phyloP scores from a whole-genome alignment of 2,329 filamentous ascomycete species.

The Ampelomyces quisqualis region DNA sequence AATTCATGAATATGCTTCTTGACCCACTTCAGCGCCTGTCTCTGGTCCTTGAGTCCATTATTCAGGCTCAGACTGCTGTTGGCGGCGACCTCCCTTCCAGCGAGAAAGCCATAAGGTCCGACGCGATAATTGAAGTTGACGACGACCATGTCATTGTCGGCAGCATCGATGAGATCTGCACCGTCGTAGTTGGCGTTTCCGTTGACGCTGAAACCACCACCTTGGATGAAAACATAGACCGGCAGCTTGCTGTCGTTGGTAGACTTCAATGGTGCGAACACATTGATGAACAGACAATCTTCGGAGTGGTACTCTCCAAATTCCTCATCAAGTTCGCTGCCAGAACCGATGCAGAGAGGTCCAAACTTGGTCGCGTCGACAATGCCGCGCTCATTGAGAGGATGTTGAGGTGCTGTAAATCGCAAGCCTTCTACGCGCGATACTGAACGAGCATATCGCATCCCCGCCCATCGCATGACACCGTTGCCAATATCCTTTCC shows the following conservation, averaged over 20 bases:
- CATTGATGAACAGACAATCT: conserved; percentile 45
- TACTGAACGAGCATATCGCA: conserved; percentile 62
- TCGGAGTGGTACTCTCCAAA: conserved; percentile 36
- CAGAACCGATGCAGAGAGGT: conserved; percentile 37
- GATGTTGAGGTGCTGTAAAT: conserved; percentile 68
- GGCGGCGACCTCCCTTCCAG: conserved; percentile 31
- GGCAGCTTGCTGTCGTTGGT: conserved; percentile 38
- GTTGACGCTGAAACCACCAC: conserved; percentile 43
- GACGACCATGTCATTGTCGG: conserved; percentile 36
- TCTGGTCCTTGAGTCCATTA: conserved; percentile 43
- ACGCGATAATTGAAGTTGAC: conserved; percentile 47
- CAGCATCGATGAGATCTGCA: conserved; percentile 35
- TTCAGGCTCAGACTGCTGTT: conserved; percentile 37
- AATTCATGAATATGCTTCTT: conserved; percentile 41
- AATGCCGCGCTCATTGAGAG: conserved; percentile 48
- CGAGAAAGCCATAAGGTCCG: conserved; percentile 45
- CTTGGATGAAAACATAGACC: conserved; percentile 47
- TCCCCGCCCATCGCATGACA: conserved; percentile 70
- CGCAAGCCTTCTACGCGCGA: conserved; percentile 45
- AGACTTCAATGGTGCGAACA: conserved; percentile 41
- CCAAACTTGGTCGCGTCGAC: conserved; percentile 52
- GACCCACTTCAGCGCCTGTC: conserved; percentile 41
- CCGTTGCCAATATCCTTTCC: conserved; percentile 59
- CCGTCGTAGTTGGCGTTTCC: conserved; percentile 43
- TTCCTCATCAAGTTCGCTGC: conserved; percentile 24